Base-by-base conservation (phyloP, 2,329 filamentous ascomycete species). In the Phaeosphaeriaceae sp. region DNA sequence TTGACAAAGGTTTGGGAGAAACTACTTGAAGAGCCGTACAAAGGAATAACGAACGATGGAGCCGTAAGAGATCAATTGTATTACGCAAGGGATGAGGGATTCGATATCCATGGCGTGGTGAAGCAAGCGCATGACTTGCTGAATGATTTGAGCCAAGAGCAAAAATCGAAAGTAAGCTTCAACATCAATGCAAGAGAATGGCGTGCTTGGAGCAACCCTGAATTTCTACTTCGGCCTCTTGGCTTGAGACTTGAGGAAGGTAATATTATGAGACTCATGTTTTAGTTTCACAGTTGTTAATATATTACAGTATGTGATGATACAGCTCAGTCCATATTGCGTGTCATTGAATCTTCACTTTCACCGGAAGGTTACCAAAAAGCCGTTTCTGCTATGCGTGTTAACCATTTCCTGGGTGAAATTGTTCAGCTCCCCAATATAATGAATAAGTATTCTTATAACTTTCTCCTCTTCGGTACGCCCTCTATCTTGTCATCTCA, bases 371-470 rank as follows among this genome's bases (percentile, higher is more conserved):
- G 89, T 12, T 92, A 90, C 72, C 70, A 80, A 15, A 91, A 92
- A 63, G 87, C 87, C 7, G 48, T 87, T 1, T 79, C 76, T 0
- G 87, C 87, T 0, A 90, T 89, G 87, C 83, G 84, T 48, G 84
- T 89, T 66, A 91, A 92, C 70, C 84, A 86, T 46, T 91, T 90
- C 72, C 80, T 92, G 0, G 88, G 88, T 36, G 81, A 88, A 50
- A 78, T 91, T 0, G 84, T 89, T 41, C 64, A 83, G 28, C 79
- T 83, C 0, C 80, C 83, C 0, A 69, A 74, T 5, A 81, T 92
- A 43, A 84, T 89, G 81, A 91, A 90, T 73, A 83, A 90, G 67
- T 84, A 82, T 73, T 89, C 85, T 1, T 92, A 92, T 79, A 91
- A 91, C 72, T 87, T 90, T 50, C 82, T 84, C 29, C 74, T 91